These are phyloP conservation scores for Pulicaria dysenterica DNA, from an alignment of 129 eudicot species.

Conservation along the genomic window DNA sequence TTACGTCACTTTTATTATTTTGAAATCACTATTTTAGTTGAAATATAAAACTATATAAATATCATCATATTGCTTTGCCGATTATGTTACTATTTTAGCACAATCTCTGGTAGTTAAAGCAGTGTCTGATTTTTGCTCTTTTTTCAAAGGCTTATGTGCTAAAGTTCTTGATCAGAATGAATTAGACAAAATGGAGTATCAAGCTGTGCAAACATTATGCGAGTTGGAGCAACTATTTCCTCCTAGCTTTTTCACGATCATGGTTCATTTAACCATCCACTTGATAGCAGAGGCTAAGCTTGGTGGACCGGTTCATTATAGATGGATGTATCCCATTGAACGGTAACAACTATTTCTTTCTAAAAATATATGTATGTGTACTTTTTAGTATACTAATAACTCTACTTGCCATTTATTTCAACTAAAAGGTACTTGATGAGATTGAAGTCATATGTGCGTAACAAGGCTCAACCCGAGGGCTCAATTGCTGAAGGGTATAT, in stretches of 20 bases:
- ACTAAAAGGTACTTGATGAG: not conserved
- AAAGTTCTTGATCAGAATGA: not conserved
- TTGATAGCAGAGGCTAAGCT: constrained; percentile 8
- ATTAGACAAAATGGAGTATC: not conserved
- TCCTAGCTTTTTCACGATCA: not conserved
- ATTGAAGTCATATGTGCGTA: not conserved
- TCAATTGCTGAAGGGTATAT: too few relatives aligned
- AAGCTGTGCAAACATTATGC: not conserved
- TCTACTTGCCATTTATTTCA: too few relatives aligned
- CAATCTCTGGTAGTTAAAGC: not conserved
- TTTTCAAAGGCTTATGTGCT: not conserved
- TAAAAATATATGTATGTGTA: too few relatives aligned
- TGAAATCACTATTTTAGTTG: too few relatives aligned
- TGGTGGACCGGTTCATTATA: not conserved
- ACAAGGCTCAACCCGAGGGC: too few relatives aligned
- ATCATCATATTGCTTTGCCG: too few relatives aligned
- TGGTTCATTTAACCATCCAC: constrained; percentile 4
- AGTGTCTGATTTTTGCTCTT: too few relatives aligned
- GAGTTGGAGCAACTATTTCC: not conserved
- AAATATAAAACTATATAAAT: too few relatives aligned
- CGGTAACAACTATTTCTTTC: too few relatives aligned
- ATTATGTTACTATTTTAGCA: too few relatives aligned
- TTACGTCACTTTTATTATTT: too few relatives aligned
- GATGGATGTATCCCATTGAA: constrained; percentile 2
- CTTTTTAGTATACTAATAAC: too few relatives aligned